Evolutionary conservation across 2,329 filamentous ascomycete genomes (phyloP), one percentile per base, ranked within the genome.

Genomic region (Xylariaceae sp.): DNA sequence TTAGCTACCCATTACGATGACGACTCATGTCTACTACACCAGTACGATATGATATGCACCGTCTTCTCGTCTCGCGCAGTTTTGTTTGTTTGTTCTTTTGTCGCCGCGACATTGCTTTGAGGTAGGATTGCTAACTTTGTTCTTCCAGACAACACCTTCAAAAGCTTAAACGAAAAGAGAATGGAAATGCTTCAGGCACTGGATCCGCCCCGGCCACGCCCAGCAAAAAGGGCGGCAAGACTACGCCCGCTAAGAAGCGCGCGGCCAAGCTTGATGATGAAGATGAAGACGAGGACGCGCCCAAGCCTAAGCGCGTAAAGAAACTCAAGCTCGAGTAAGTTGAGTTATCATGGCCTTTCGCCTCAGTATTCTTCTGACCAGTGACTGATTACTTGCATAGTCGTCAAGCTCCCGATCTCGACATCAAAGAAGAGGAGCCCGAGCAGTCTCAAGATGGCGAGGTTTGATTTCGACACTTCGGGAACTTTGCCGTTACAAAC

Each of bases 61-160:
- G 47, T 21, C 47, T 47, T 37, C 30, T 53, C 22, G 56, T 40
- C 42, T 51, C 36, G 2, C 32, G 29, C 46, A 29, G 5, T n/a
- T 49, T 12, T n/a, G 13, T 9, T 56, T 47, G 5, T 40, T 55
- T 42, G 56, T 65, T 59, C 66, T 53, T 37, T n/a, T n/a, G n/a
- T n/a, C n/a, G 2, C 2, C 26, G 2, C 2, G 22, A 19, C 34
- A 26, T 50, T 41, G 5, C 9, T 19, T 18, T 3, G 3, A 13
- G 5, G 30, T 10, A 4, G 32, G 16, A 39, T 46, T 50, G 30
- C 61, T 64, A 53, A 63, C 51, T 30, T 21, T n/a, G 2, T 6
- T 37, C 39, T 32, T 49, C 49, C 46, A 77, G 75, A 43, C 75
- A 77, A 61, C 75, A 78, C 32, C 69, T 78, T 7, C 72, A 75